Conservation (phyloP, 257 asterid genomes). For the Solanum gracilifrons region DNA sequence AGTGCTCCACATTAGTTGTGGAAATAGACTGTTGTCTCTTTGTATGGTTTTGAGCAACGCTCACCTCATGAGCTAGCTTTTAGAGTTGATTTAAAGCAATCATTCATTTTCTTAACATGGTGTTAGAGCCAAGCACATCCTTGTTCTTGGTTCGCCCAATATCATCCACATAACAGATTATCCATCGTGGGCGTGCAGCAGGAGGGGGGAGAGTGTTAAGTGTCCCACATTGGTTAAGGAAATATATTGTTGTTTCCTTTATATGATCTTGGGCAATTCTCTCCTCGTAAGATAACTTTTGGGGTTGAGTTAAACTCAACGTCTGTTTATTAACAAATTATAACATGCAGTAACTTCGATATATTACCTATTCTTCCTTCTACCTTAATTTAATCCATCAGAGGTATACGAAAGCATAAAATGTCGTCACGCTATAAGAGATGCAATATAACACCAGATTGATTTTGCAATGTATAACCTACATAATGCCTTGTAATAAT, state of each 20-base stretch:
- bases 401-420: background rate
- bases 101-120: background rate
- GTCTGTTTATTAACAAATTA: background rate
- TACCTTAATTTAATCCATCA: background rate
- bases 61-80: background rate
- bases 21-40: background rate
- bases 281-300: background rate
- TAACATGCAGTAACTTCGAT: background rate
- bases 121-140: background rate
- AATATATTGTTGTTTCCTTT: background rate
- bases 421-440: background rate
- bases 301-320: background rate
- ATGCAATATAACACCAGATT: background rate
- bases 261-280: background rate
- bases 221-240: background rate
- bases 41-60: background rate
- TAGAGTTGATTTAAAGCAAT: background rate
- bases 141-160: background rate
- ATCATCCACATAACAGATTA: background rate
- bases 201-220: background rate
- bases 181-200: background rate
- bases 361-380: background rate
- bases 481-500: background rate
- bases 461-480: background rate
- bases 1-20: background rate